Percentiles rank a stretch among this genome's conserved stretches.
Evolutionary conservation across 2,329 filamentous ascomycete genomes (phyloP).

Genomic region (Penicillium sp.): DNA sequence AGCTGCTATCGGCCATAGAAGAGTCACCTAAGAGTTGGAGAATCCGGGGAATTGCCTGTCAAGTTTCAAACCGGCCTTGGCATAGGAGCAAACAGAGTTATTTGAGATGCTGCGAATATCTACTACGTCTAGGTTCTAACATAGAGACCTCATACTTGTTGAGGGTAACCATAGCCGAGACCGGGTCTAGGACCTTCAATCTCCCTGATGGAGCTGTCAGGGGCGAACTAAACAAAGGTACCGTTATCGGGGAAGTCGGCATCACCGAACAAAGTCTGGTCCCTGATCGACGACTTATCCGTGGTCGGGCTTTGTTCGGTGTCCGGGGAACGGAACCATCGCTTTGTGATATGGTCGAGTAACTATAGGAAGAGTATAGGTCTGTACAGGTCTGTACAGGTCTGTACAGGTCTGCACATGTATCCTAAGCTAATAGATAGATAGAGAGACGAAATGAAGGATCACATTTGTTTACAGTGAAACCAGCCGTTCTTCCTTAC

Average conservation of each 20-base stretch:
- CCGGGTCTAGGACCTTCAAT: neutral
- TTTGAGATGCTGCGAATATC: too few species aligned
- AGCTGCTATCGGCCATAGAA: too few species aligned
- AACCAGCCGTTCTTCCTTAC: conserved; percentile 13
- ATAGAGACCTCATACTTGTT: neutral
- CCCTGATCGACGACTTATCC: conserved; percentile 2
- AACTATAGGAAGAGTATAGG: neutral
- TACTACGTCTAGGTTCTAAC: neutral
- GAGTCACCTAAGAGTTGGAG: neutral
- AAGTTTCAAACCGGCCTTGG: neutral
- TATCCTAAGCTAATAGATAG: neutral
- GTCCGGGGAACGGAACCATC: neutral
- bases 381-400: neutral
- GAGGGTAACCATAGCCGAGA: neutral
- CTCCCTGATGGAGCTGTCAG: neutral
- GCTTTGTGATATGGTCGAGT: neutral
- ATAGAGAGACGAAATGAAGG: neutral
- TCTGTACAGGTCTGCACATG: neutral
- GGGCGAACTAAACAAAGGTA: neutral
- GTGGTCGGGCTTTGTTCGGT: conserved; percentile 1
- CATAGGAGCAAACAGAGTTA: too few species aligned
- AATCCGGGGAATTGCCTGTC: neutral
- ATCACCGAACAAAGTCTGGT: neutral
- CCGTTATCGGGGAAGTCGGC: neutral
- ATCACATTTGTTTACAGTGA: conserved; percentile 2